Conservation (phyloP, 83 land plant species). For the Thuja plicata region DNA sequence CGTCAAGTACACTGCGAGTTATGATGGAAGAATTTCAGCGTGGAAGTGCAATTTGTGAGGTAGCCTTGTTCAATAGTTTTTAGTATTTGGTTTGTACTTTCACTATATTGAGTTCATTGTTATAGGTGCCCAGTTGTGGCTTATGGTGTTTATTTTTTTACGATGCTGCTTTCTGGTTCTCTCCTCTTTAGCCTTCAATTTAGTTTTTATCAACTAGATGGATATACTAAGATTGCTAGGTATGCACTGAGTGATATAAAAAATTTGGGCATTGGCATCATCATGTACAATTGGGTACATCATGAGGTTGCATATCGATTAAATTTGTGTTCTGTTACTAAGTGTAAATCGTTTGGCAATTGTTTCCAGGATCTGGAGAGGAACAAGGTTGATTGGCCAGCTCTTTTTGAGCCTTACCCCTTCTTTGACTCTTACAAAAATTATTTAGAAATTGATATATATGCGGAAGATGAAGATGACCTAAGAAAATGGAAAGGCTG, state of each 20-base stretch:
- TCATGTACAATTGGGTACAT: background rate
- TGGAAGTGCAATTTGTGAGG: slow-evolving; percentile 82
- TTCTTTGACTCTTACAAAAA: slow-evolving; percentile 89
- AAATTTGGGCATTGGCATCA: background rate
- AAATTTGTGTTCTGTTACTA: background rate
- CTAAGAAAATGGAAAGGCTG: slow-evolving; percentile 90
- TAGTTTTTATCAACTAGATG: background rate
- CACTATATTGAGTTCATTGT: background rate
- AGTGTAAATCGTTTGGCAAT: background rate
- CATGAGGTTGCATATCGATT: background rate
- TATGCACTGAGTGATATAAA: background rate
- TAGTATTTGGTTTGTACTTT: background rate
- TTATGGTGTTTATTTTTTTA: background rate
- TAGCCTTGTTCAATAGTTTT: background rate
- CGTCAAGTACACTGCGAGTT: slow-evolving; percentile 86
- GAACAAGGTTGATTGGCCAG: slow-evolving; percentile 61
- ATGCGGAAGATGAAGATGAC: slow-evolving; percentile 75
- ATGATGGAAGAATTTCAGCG: slow-evolving; percentile 88
- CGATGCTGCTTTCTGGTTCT: background rate
- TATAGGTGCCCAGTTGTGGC: background rate
- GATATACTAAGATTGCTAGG: background rate
- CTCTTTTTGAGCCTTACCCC: slow-evolving; percentile 75
- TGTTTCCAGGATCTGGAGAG: slow-evolving; percentile 64
- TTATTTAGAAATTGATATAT: slow-evolving; percentile 83
- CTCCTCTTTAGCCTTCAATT: background rate